Conservation (phyloP, 2,329 filamentous ascomycete genomes). For the Fusarium euwallaceae region DNA sequence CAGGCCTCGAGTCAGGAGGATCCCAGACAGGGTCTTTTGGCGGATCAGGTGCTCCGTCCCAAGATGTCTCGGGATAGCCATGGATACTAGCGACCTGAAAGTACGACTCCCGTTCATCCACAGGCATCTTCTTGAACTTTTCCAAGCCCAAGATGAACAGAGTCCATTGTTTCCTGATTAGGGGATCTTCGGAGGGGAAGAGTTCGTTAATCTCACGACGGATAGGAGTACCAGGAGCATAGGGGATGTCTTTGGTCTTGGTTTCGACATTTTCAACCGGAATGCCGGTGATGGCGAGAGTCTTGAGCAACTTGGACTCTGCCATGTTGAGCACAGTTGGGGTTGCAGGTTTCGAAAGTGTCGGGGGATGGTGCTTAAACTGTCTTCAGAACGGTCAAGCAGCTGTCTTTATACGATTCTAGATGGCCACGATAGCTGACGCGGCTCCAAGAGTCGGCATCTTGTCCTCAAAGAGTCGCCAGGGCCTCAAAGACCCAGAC, state of each 20-base stretch:
- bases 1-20: neutral
- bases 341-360: neutral
- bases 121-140: constrained; percentile 7
- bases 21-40: neutral
- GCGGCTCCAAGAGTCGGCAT: neutral
- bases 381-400: neutral
- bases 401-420: neutral
- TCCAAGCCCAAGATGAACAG: constrained; percentile 18
- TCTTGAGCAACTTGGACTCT: neutral
- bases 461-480: neutral
- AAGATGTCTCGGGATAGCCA: neutral
- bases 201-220: constrained; percentile 12
- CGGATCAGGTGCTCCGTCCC: neutral
- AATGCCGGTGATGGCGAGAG: constrained; percentile 17
- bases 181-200: neutral
- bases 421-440: neutral
- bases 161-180: constrained; percentile 12
- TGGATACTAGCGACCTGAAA: constrained; percentile 10
- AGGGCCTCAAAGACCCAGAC: neutral
- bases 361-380: no score
- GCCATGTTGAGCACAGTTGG: neutral
- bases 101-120: neutral
- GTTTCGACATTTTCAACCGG: neutral
- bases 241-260: constrained; percentile 3
- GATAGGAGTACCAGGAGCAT: neutral